Conservation (phyloP, 139 green algal genomes). For the Tetratostichococcus sp. region DNA sequence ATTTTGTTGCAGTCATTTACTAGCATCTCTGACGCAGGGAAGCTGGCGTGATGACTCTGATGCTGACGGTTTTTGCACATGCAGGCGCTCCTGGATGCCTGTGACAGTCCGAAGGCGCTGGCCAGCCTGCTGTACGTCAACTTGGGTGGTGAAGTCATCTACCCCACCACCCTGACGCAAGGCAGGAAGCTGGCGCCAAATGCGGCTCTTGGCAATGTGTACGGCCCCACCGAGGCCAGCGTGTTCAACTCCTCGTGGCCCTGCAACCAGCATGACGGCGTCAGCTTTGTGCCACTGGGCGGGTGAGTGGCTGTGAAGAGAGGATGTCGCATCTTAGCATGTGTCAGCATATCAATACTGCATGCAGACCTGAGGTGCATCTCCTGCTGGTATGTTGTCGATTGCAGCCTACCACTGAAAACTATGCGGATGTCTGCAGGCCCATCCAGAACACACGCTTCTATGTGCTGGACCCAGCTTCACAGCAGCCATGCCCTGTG, state of each 20-base stretch:
- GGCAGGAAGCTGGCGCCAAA: no score
- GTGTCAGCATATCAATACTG: no score
- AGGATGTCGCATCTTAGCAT: no score
- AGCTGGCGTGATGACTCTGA: neutral
- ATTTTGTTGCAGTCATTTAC: no score
- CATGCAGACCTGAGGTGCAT: no score
- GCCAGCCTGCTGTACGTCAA: neutral
- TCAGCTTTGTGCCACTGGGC: no score
- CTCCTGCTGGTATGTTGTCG: no score
- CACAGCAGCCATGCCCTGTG: slow-evolving; percentile 21
- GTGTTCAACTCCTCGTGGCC: neutral
- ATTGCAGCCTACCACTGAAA: no score
- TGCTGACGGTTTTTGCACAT: neutral
- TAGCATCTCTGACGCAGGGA: no score
- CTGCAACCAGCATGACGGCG: no score
- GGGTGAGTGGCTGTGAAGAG: no score
- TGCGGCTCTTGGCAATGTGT: slow-evolving; percentile 10
- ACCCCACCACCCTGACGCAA: neutral
- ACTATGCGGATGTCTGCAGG: slow-evolving; percentile 24
- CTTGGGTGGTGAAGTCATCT: neutral
- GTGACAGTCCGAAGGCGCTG: neutral
- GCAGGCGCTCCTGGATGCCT: slow-evolving; percentile 6
- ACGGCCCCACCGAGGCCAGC: slow-evolving; percentile 31
- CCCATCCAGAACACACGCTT: slow-evolving; percentile 36
- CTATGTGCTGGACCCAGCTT: slow-evolving; percentile 32